Evolutionary conservation across 768 basidiomycete genomes (phyloP).

Genomic region (Leccinellum luteum): DNA sequence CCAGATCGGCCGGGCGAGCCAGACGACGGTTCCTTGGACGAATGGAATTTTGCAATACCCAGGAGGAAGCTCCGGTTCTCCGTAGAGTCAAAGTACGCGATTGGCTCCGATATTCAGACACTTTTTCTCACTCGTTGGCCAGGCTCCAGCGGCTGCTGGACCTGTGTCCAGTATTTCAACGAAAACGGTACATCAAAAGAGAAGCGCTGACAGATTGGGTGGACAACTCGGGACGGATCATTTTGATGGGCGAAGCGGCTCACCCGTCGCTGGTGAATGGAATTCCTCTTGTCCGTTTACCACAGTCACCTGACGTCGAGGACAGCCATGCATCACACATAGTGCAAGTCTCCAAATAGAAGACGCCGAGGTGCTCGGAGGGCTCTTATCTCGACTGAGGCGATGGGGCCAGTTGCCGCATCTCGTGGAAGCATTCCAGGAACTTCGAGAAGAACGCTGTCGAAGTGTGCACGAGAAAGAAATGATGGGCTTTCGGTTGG

Average conservation of each 20-base stretch:
- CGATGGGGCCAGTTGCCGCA: constrained; percentile 43
- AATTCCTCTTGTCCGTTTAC: not conserved
- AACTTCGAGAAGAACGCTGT: constrained; percentile 48
- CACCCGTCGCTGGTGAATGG: constrained; percentile 49
- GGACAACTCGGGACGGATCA: constrained; percentile 45
- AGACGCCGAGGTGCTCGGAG: constrained; percentile 29
- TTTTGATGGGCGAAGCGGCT: constrained; percentile 55
- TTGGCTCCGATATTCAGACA: not conserved
- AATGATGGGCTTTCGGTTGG: constrained; percentile 37
- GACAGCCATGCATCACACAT: constrained; percentile 46
- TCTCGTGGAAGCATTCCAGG: constrained; percentile 53
- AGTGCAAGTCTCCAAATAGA: constrained; percentile 29
- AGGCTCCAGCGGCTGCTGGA: constrained; percentile 38
- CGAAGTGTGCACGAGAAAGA: constrained; percentile 41
- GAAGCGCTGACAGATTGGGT: constrained; percentile 41
- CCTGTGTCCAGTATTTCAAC: constrained; percentile 33
- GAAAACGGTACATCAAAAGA: constrained; percentile 31
- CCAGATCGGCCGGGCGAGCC: constrained; percentile 33
- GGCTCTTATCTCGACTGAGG: constrained; percentile 40
- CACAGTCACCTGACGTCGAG: not conserved
- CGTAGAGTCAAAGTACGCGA: constrained; percentile 36
- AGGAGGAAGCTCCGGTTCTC: constrained; percentile 32
- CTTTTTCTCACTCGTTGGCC: not conserved
- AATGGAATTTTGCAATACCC: constrained; percentile 36
- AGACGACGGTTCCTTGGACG: constrained; percentile 15